phyloP scores from a whole-genome alignment of 208 protist genomes.

The Crithidia thermophila region DNA sequence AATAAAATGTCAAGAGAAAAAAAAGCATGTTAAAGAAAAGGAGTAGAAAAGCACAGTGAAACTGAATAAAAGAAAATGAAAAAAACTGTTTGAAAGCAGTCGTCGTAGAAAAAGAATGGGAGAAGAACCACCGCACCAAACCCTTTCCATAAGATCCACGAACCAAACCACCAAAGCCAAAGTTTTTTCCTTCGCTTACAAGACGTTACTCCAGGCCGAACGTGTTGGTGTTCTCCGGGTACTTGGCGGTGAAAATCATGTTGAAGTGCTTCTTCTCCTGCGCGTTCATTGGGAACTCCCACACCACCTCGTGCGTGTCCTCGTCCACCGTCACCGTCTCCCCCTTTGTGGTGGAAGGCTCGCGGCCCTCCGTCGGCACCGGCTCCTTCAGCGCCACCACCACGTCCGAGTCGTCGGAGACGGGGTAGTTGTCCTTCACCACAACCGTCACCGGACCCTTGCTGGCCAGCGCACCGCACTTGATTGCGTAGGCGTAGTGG shows the following conservation, averaged over 20 bases:
- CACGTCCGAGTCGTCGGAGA: constrained; percentile 43
- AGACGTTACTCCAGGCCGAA: constrained; percentile 24
- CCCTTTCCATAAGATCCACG: too few relatives aligned
- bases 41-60: neutral
- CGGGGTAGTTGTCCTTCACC: constrained; percentile 60
- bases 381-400: constrained; percentile 35
- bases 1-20: constrained; percentile 17
- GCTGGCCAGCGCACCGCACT: constrained; percentile 24
- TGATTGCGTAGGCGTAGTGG: constrained; percentile 28
- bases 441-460: constrained; percentile 34
- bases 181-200: neutral
- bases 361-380: constrained; percentile 1
- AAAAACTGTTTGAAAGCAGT: constrained; percentile 8
- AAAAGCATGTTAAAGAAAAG: neutral
- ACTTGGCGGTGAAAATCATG: constrained; percentile 39
- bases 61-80: constrained; percentile 9
- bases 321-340: constrained; percentile 38
- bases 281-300: constrained; percentile 34
- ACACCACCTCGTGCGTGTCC: constrained; percentile 42
- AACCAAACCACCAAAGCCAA: neutral
- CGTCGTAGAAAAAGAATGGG: neutral
- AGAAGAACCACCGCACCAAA: neutral
- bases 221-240: constrained; percentile 28
- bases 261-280: constrained; percentile 37
- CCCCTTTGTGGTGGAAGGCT: neutral